phyloP scores from a whole-genome alignment of 306 rosid species.

The Castanea sativa region DNA sequence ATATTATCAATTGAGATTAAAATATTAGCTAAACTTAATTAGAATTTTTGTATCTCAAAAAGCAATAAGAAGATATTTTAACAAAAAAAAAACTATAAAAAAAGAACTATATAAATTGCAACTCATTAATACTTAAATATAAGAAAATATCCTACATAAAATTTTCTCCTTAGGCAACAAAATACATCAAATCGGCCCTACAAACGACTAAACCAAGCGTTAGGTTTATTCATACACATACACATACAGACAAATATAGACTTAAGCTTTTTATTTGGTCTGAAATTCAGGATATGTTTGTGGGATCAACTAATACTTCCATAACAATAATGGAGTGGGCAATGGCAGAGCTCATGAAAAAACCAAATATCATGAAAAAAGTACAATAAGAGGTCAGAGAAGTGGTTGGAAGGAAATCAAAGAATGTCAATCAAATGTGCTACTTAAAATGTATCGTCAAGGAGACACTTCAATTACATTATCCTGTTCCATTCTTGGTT shows the following conservation, averaged over 20 bases:
- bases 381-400: constrained; percentile 32
- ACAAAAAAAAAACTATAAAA: too few species aligned
- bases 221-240: too few species aligned
- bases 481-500: constrained; percentile 19
- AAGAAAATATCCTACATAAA: too few species aligned
- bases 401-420: constrained; percentile 21
- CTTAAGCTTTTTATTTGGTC: neutral
- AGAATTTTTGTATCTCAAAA: too few species aligned
- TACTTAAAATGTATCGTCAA: constrained; percentile 32
- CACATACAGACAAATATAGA: neutral
- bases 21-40: too few species aligned
- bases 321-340: constrained; percentile 21
- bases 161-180: too few species aligned
- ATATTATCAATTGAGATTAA: too few species aligned
- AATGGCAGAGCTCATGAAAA: constrained; percentile 29
- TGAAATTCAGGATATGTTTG: constrained; percentile 28
- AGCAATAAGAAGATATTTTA: too few species aligned
- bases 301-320: constrained; percentile 3
- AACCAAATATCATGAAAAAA: constrained; percentile 29
- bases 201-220: too few species aligned
- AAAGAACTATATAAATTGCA: too few species aligned
- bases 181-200: too few species aligned
- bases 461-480: constrained; percentile 33
- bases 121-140: too few species aligned
- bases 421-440: constrained; percentile 19